Base-by-base conservation (phyloP, 108 stramenopile genomes). In the Nannochloropsis oceanica region DNA sequence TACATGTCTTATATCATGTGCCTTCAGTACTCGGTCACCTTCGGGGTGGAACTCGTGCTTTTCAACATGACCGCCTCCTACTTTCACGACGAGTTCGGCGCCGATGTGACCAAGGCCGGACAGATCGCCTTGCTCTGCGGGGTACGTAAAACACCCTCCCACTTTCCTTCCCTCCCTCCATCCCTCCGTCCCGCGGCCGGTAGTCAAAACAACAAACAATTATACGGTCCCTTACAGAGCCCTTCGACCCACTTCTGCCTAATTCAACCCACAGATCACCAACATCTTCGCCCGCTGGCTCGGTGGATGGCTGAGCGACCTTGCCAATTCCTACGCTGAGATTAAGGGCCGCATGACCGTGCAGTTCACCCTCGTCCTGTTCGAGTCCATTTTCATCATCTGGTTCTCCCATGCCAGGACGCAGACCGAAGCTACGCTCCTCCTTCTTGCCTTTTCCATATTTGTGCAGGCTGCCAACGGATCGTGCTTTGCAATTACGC, bases 21-120 rank as follows among this genome's bases (percentile, higher is more conserved):
- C 90, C 44, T 94, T 79, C 94, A 95, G 86, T 96, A 96, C 88
- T 95, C 94, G 11, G 92, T 91, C 86, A 95, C 94, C 93, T 95
- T 96, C 84, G 96, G 96, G 44, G 94, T 95, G 24, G 96, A 96
- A 89, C 90, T 96, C 81, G 94, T 94, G 83, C 93, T 94, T 92
- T 93, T 93, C 93, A 94, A 96, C 85, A 94, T 92, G 43, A 93
- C 93, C 27, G 94, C 94, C 27, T 81, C 89, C 0, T 96, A 95
- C 91, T 96, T 96, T 84, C 86, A 86, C 80, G 92, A 95, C 84
- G 87, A 90, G 79, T 95, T 95, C 81, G 92, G 89, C 44, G 91
- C 91, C 20, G 84, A 42, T 0, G 43, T 82, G 12, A 44, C 43
- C 20, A 90, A 88, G 81, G 94, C 95, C 13, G 93, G 93, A 22